Conservation (phyloP, 2,329 filamentous ascomycete genomes). For the Chaetomium sp. region DNA sequence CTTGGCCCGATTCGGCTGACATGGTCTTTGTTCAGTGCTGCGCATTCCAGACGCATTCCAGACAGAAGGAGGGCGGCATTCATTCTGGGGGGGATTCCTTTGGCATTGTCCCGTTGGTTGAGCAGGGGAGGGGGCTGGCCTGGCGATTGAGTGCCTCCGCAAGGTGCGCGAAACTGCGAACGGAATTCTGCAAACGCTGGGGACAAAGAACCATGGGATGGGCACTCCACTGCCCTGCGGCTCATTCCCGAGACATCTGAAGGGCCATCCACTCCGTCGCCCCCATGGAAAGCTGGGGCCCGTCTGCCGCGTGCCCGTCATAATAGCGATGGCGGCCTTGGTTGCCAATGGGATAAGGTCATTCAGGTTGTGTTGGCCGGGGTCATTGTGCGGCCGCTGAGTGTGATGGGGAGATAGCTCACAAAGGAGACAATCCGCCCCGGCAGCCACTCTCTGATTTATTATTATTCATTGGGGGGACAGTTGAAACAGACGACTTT, state of each 20-base stretch:
- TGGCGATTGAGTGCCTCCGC: constrained; percentile 14
- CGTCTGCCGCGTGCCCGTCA: constrained; percentile 27
- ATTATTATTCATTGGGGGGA: constrained; percentile 23
- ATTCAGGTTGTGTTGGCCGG: constrained; percentile 29
- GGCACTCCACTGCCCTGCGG: constrained; percentile 35
- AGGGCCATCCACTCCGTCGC: neutral
- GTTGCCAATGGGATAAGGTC: constrained; percentile 30
- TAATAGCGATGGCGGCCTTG: constrained; percentile 26
- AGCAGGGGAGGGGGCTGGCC: constrained; percentile 22
- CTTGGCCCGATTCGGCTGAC: constrained; percentile 41
- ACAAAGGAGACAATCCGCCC: constrained; percentile 41
- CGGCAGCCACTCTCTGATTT: constrained; percentile 25
- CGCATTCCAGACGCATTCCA: constrained; percentile 30
- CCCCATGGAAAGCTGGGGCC: constrained; percentile 12
- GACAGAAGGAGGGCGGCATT: constrained; percentile 2
- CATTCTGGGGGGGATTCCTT: constrained; percentile 33
- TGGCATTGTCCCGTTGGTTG: constrained; percentile 34
- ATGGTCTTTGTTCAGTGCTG: constrained; percentile 43
- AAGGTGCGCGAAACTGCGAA: constrained; percentile 32
- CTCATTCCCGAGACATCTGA: constrained; percentile 46
- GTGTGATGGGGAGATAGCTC: constrained; percentile 24
- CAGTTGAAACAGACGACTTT: constrained; percentile 17
- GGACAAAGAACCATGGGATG: constrained; percentile 29
- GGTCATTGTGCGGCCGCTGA: constrained; percentile 33
- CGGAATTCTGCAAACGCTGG: constrained; percentile 40